These are phyloP conservation scores for Trichoderma asperelloides DNA, from an alignment of 495 filamentous ascomycete species.

Conservation along the genomic window DNA sequence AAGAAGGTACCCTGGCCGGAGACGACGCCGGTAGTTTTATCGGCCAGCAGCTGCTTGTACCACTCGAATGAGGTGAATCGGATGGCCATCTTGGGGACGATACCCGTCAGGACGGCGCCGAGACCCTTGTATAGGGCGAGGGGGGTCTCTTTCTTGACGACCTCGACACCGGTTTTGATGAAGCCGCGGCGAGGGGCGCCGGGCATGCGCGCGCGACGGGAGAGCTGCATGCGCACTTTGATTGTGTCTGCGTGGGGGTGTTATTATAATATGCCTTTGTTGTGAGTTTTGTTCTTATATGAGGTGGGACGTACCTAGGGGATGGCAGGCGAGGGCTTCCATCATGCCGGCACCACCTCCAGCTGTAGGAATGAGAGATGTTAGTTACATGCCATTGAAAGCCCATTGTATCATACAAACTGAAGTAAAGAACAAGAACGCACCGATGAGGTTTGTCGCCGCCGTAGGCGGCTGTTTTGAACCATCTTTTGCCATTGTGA, in stretches of 20 bases:
- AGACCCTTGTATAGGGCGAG: constrained; percentile 94
- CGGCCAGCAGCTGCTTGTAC: constrained; percentile 77
- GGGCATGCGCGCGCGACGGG: constrained; percentile 69
- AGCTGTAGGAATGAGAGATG: constrained; percentile 44
- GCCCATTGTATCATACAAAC: not conserved
- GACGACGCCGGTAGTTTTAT: constrained; percentile 59
- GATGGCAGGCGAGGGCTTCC: constrained; percentile 96
- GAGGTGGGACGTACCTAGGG: constrained; percentile 58
- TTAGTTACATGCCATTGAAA: constrained; percentile 18
- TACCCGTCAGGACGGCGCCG: constrained; percentile 90
- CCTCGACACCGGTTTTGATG: constrained; percentile 74
- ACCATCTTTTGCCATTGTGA: constrained; percentile 13
- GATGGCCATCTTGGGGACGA: constrained; percentile 99
- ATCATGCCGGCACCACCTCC: constrained; percentile 98
- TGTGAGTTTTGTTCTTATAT: not conserved
- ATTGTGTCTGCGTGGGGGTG: constrained; percentile 59
- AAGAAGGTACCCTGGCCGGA: constrained; percentile 74
- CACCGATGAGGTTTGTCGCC: constrained; percentile 92
- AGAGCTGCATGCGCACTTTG: constrained; percentile 99
- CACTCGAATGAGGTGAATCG: constrained; percentile 95
- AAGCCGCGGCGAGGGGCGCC: constrained; percentile 84
- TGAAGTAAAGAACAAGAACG: constrained; percentile 15
- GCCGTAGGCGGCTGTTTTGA: constrained; percentile 69
- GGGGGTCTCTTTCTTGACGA: constrained; percentile 81
- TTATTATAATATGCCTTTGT: not conserved